These are phyloP conservation scores for Acanthochlamys bracteata DNA, from an alignment of 106 monocot species.

Conservation along the genomic window DNA sequence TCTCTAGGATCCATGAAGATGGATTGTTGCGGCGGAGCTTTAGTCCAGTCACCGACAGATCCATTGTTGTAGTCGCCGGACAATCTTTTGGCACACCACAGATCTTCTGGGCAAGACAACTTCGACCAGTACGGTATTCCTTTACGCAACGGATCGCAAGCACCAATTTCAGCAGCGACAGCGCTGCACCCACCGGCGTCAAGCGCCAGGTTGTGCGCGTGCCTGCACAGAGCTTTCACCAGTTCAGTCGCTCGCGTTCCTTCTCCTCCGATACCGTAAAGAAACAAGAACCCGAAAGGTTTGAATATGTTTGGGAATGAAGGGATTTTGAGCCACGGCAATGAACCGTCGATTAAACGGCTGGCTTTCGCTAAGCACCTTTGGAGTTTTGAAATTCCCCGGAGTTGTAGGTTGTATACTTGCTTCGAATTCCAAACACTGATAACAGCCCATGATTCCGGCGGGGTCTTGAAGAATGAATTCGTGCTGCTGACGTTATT, in stretches of 20 bases:
- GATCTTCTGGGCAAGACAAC: slow-evolving; percentile 46
- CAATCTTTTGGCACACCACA: slow-evolving; percentile 78
- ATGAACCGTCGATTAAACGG: slow-evolving; percentile 46
- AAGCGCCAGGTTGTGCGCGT: slow-evolving; percentile 60
- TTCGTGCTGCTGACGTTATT: slow-evolving; percentile 1
- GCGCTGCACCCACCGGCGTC: slow-evolving; percentile 36
- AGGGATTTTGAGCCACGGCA: slow-evolving; percentile 63
- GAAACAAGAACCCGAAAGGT: slow-evolving; percentile 79
- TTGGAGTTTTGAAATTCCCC: slow-evolving; percentile 33
- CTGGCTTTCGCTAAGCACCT: slow-evolving; percentile 36
- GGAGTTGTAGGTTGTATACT: slow-evolving; percentile 59
- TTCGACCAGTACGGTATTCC: slow-evolving; percentile 54
- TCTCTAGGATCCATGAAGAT: slow-evolving; percentile 79
- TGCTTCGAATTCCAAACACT: slow-evolving; percentile 82
- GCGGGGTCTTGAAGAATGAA: slow-evolving; percentile 24
- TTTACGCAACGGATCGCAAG: slow-evolving; percentile 36
- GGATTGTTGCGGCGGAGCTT: slow-evolving; percentile 28
- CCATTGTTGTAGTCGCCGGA: slow-evolving; percentile 42
- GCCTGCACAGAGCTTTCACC: slow-evolving; percentile 27
- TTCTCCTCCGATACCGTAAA: slow-evolving; percentile 78
- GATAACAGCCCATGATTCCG: slow-evolving; percentile 77
- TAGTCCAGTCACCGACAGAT: slow-evolving; percentile 57
- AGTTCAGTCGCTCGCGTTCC: slow-evolving; percentile 21
- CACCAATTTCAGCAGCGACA: slow-evolving; percentile 60
- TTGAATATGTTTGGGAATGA: slow-evolving; percentile 81